phyloP scores from a whole-genome alignment of 768 basidiomycete genomes.

The Lactarius akahatsu region DNA sequence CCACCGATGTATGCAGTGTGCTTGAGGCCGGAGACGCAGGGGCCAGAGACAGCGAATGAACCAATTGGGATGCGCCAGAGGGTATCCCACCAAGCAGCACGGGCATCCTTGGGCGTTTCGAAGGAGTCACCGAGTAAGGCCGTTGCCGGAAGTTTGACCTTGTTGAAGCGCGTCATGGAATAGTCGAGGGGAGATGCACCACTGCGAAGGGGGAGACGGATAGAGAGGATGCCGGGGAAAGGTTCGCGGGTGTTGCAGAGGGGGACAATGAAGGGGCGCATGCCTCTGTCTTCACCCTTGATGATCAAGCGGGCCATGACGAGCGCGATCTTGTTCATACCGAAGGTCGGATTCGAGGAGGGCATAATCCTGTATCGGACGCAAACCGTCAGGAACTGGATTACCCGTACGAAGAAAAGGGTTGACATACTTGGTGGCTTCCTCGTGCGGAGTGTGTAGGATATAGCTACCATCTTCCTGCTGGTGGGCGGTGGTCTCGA shows the following conservation, averaged over 20 bases:
- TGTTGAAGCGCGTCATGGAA: slow-evolving; percentile 54
- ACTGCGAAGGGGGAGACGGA: slow-evolving; percentile 49
- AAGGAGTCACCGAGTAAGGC: slow-evolving; percentile 47
- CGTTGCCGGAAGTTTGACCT: slow-evolving; percentile 50
- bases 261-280: slow-evolving; percentile 55
- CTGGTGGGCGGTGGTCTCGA: slow-evolving; percentile 59
- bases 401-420: background rate
- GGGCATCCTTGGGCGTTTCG: slow-evolving; percentile 40
- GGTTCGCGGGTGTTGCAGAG: slow-evolving; percentile 54
- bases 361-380: slow-evolving; percentile 52
- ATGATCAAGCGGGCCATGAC: slow-evolving; percentile 60
- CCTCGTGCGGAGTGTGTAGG: slow-evolving; percentile 55
- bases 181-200: slow-evolving; percentile 57
- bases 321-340: slow-evolving; percentile 52
- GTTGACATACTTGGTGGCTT: slow-evolving; percentile 54
- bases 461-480: slow-evolving; percentile 47
- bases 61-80: slow-evolving; percentile 32
- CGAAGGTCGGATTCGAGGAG: slow-evolving; percentile 51
- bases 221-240: slow-evolving; percentile 52
- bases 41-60: slow-evolving; percentile 9
- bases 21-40: slow-evolving; percentile 19
- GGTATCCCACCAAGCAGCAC: slow-evolving; percentile 56
- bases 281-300: slow-evolving; percentile 49
- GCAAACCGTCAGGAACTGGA: slow-evolving; percentile 7
- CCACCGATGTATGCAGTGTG: slow-evolving; percentile 14